Evolutionary conservation across 2,329 filamentous ascomycete species (phyloP).

Genomic region (Mycocentrospora acerina): DNA sequence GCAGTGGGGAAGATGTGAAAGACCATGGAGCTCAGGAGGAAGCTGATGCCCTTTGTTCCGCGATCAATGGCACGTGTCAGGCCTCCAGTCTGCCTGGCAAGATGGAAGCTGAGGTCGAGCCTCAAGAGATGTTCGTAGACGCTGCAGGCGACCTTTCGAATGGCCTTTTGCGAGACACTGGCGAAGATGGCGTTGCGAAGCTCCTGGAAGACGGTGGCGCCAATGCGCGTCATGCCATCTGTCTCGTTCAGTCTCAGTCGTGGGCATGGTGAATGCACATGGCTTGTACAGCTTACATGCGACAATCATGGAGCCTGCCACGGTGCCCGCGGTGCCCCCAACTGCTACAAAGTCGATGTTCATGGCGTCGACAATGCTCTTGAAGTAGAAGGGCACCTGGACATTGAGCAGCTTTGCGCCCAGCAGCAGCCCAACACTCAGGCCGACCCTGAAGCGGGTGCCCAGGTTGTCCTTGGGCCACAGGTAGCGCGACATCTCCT

Average conservation of each 20-base stretch:
- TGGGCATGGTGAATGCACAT: constrained; percentile 2
- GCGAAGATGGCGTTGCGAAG: constrained; percentile 95
- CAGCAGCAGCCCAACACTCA: constrained; percentile 81
- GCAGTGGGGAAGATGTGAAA: constrained; percentile 95
- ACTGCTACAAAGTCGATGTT: constrained; percentile 87
- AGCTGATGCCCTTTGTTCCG: constrained; percentile 98
- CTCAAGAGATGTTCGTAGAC: constrained; percentile 89
- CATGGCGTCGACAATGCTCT: constrained; percentile 96
- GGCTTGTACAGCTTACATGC: constrained; percentile 60
- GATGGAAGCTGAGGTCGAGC: constrained; percentile 90
- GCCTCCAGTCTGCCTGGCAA: constrained; percentile 91
- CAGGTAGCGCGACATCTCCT: constrained; percentile 92
- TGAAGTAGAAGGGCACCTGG: constrained; percentile 98
- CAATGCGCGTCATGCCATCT: constrained; percentile 84
- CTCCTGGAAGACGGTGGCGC: constrained; percentile 88
- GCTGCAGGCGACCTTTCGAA: constrained; percentile 84
- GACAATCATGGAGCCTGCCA: constrained; percentile 89
- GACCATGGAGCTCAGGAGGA: constrained; percentile 95
- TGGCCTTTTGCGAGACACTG: constrained; percentile 94
- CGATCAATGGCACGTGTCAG: constrained; percentile 92
- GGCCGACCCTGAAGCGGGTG: constrained; percentile 79
- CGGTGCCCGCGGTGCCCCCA: constrained; percentile 85
- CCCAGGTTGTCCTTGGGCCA: constrained; percentile 89
- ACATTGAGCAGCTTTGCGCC: constrained; percentile 93
- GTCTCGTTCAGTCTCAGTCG: constrained; percentile 18